Percentiles rank a stretch among this genome's conserved stretches.
Conservation (phyloP, 371 early-diverging fungal genomes). For the Rhizopus arrhizus region DNA sequence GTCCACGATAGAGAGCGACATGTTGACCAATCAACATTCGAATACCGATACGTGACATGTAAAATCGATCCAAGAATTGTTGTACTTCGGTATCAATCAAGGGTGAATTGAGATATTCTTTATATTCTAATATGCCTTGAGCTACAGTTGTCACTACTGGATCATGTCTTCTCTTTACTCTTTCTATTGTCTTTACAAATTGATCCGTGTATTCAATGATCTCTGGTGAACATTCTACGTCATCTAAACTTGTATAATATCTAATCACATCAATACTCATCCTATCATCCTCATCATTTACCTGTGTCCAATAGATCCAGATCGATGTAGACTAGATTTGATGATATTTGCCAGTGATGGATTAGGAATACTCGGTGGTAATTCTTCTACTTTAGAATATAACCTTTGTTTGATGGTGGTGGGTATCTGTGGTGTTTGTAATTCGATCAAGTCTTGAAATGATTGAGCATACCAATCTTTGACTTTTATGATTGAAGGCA, state of each 20-base stretch:
- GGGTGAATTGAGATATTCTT: slow-evolving; percentile 64
- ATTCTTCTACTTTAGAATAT: slow-evolving; percentile 16
- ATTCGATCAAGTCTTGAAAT: slow-evolving; percentile 75
- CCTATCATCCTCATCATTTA: slow-evolving; percentile 1
- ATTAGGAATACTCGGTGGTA: slow-evolving; percentile 68
- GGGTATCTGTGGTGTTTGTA: slow-evolving; percentile 67
- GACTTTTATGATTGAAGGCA: slow-evolving; percentile 88
- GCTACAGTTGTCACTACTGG: slow-evolving; percentile 91
- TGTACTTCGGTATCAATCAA: slow-evolving; percentile 84
- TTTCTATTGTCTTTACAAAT: slow-evolving; percentile 86
- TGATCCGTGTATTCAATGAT: slow-evolving; percentile 75
- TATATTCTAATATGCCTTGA: slow-evolving; percentile 93
- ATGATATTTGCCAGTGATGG: slow-evolving; percentile 42
- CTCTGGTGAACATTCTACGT: slow-evolving; percentile 69
- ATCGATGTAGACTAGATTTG: slow-evolving; percentile 20
- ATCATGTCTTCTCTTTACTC: slow-evolving; percentile 91
- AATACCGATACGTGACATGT: slow-evolving; percentile 97
- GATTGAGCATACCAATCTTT: slow-evolving; percentile 96
- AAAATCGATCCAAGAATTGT: slow-evolving; percentile 94
- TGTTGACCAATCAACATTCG: slow-evolving; percentile 94
- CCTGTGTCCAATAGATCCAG: slow-evolving; percentile 42
- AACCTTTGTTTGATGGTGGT: slow-evolving; percentile 34
- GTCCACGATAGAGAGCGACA: slow-evolving; percentile 69
- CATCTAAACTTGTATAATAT: slow-evolving; percentile 64
- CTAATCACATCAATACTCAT: slow-evolving; percentile 24